Base-by-base conservation (phyloP, 176 grass and related monocot species). In the Poa annua region DNA sequence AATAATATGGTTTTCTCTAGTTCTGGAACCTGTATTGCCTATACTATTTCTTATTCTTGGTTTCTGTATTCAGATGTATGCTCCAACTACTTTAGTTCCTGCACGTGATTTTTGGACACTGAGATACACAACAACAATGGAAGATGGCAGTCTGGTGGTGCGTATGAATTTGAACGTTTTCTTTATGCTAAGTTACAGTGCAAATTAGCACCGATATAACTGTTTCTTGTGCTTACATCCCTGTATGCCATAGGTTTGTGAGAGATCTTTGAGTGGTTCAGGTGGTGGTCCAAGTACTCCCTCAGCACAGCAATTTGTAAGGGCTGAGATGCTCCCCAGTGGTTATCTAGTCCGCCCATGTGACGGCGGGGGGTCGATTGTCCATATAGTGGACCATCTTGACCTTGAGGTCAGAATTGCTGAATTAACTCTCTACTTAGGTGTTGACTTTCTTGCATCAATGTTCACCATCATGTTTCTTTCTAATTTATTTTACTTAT, bases 341-440 rank as follows among this genome's bases (percentile, higher is more conserved):
- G 97, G 97, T 49, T 96, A 90, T 92, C 80, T 99, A 69, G 91
- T 99, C 56, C 93, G 97, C 21, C 91, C 91, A 54, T 98, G 92
- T 14, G 93, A 98, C 8, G 96, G 87, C 4, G 93, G 96, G 13
- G 91, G 96, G 44, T 95, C 96, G 36, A 98, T 98, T 71, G 93
- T 96, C 34, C 96, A 93, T 88, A 98, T 98, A 74, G 96, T 98
- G 42, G 96, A 98, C 70, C 96, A 98, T 87, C 89, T 98, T n/a
- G 89, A 95, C 64, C 89, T 98, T 26, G 96, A 98, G 78, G 96
- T 98, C 10, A 83, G 82, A 84, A 88, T 61, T 41, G 47, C 29
- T n/a, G 52, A 66, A 34, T 75, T 41, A 19, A n/a, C 19, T 14
- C 78, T 21, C 66, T 52, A 50, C 11, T 76, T 16, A 67, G 29